Base-by-base conservation (phyloP, 2,329 filamentous ascomycete species). In the Aquanectria penicillioides region DNA sequence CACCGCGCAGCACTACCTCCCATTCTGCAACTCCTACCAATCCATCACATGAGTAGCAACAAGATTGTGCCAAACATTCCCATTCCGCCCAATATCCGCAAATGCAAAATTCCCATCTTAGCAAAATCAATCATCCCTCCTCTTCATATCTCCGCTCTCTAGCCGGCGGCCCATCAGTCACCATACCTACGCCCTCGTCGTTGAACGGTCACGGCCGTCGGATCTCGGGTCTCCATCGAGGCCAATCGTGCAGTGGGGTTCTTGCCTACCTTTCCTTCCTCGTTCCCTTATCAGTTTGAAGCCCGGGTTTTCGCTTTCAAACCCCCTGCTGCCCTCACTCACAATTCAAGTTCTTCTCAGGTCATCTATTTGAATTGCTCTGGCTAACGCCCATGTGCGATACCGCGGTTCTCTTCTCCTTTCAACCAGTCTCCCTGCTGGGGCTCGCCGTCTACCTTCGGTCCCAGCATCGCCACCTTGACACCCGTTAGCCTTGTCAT, bases 341-440 rank as follows among this genome's bases (percentile, higher is more conserved):
- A n/a, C n/a, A n/a, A n/a, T n/a, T n/a, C n/a, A n/a, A n/a, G n/a
- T n/a, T n/a, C n/a, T n/a, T n/a, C n/a, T n/a, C n/a, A 28, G 41
- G 31, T 28, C 18, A 53, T 47, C 41, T 34, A 4, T 6, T 41
- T 52, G 18, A 40, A 28, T 47, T 20, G 23, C 36, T 38, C 38
- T 53, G 22, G 36, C 18, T 29, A 20, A 60, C 52, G 47, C 64
- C 64, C 53, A 69, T 69, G 67, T 63, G 62, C 51, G 57, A 69
- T 62, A 43, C 43, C 57, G 61, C 44, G 57, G 62, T 38, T 36
- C 37, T 62, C 53, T 57, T 52, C 49, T 54, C 52, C 31, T 44
- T 50, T 51, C 53, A 56, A 62, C 47, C 44, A 25, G 48, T 33
- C 47, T 51, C 26, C 33, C 43, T 59, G 25, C 29, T 40, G 40